These are phyloP conservation scores for Vaccinium myrtillus DNA, from an alignment of 148 eudicot genomes.

Conservation along the genomic window DNA sequence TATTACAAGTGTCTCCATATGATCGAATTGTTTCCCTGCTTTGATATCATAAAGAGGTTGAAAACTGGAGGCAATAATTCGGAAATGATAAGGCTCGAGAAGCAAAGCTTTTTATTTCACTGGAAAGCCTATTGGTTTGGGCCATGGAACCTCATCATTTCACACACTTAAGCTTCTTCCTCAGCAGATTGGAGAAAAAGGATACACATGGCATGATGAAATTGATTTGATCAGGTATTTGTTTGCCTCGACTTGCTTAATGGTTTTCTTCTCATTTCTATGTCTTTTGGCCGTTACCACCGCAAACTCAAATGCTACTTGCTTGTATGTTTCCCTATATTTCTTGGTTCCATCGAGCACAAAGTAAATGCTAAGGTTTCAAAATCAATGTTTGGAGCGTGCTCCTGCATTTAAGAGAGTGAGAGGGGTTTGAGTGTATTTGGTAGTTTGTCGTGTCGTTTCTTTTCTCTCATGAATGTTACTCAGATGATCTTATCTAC, in stretches of 20 bases:
- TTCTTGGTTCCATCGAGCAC: neutral
- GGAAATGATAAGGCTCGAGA: neutral
- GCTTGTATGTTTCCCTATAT: neutral
- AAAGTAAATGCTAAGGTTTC: neutral
- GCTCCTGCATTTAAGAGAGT: too few species aligned
- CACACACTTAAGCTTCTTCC: neutral
- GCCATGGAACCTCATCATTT: neutral
- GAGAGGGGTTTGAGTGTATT: neutral
- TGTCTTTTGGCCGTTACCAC: neutral
- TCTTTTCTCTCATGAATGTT: neutral
- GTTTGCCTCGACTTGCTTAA: neutral
- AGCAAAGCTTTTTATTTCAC: neutral
- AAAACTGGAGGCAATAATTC: neutral
- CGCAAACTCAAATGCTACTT: neutral
- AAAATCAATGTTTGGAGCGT: neutral
- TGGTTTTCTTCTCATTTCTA: neutral
- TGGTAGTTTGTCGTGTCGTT: neutral
- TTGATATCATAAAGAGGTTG: neutral
- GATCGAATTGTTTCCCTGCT: neutral
- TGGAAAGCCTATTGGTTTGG: neutral
- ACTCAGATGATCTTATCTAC: neutral
- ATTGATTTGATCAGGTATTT: neutral
- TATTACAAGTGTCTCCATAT: neutral
- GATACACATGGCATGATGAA: neutral
- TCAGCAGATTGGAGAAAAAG: constrained; percentile 3